Evolutionary conservation across 2,329 filamentous ascomycete genomes (phyloP).

Genomic region (Colletotrichum liriopes): DNA sequence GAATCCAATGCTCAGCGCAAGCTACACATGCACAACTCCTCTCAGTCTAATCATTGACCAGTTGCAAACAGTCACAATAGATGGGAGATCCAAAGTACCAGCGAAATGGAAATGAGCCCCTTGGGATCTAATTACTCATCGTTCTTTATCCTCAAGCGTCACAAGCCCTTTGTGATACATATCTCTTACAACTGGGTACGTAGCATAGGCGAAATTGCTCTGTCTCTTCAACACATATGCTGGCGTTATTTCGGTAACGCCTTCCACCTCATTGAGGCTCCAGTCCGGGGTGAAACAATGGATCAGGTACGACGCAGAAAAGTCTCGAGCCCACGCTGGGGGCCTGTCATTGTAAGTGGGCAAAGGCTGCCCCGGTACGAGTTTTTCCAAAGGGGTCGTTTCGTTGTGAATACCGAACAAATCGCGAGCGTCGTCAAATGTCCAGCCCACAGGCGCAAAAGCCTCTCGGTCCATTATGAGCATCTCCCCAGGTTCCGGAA

Average conservation of each 20-base stretch:
- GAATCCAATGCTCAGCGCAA: neutral
- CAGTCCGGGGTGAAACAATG: slow-evolving; percentile 45
- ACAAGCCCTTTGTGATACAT: slow-evolving; percentile 44
- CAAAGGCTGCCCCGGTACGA: slow-evolving; percentile 16
- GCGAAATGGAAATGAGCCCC: neutral
- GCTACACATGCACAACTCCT: neutral
- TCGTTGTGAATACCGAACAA: slow-evolving; percentile 44
- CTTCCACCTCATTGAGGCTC: slow-evolving; percentile 14
- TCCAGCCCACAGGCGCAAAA: slow-evolving; percentile 47
- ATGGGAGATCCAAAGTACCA: too few relatives aligned
- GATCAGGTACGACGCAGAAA: slow-evolving; percentile 45
- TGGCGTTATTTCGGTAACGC: slow-evolving; percentile 40
- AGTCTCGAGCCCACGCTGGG: slow-evolving; percentile 44
- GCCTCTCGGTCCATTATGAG: slow-evolving; percentile 47
- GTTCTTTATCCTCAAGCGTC: slow-evolving; percentile 31
- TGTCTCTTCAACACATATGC: slow-evolving; percentile 45
- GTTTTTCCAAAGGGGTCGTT: slow-evolving; percentile 4
- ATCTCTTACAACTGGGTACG: slow-evolving; percentile 45
- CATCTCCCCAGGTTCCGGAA: slow-evolving; percentile 45
- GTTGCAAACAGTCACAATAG: neutral
- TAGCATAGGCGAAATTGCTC: slow-evolving; percentile 47
- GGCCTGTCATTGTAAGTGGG: slow-evolving; percentile 4
- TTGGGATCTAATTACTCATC: neutral
- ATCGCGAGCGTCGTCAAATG: slow-evolving; percentile 19
- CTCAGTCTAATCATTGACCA: neutral